Evolutionary conservation across 441 rosid genomes (phyloP).

Genomic region (Populus tomentosa): DNA sequence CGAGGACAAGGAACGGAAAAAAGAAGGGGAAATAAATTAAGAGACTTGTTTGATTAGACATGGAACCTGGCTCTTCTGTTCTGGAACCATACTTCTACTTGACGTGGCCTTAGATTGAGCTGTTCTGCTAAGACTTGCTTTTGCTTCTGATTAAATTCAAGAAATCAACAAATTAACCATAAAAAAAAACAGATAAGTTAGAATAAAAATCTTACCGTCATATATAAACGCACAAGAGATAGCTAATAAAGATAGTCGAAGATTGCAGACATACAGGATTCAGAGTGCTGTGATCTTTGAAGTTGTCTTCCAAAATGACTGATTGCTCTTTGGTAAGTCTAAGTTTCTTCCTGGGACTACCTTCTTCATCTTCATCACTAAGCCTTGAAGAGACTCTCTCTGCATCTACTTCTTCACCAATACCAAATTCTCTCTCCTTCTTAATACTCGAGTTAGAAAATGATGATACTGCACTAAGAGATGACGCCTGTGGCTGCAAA

Average conservation of each 20-base stretch:
- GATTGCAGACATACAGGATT: slow-evolving; percentile 47
- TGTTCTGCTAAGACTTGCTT: slow-evolving; percentile 71
- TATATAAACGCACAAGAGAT: background rate
- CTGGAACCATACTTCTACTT: slow-evolving; percentile 99
- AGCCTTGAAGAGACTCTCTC: slow-evolving; percentile 37
- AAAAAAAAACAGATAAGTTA: background rate
- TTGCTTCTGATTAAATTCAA: slow-evolving; percentile 47
- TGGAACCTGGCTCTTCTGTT: slow-evolving; percentile 90
- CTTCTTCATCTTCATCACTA: slow-evolving; percentile 55
- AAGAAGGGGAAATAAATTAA: background rate
- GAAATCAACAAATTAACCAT: background rate
- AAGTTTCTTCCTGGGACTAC: slow-evolving; percentile 76
- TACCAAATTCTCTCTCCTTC: slow-evolving; percentile 32
- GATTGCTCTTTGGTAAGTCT: slow-evolving; percentile 75
- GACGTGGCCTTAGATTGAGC: slow-evolving; percentile 73
- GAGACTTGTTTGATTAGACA: background rate
- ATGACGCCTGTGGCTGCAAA: slow-evolving; percentile 28
- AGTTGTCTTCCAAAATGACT: slow-evolving; percentile 68
- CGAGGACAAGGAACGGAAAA: background rate
- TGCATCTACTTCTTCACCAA: slow-evolving; percentile 29
- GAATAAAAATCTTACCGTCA: background rate
- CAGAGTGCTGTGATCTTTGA: slow-evolving; percentile 70
- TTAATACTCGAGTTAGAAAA: slow-evolving; percentile 34
- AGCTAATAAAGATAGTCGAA: slow-evolving; percentile 4
- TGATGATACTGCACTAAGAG: slow-evolving; percentile 36